Conservation (phyloP, 345 rosid species). For the Gossypium stocksii region DNA sequence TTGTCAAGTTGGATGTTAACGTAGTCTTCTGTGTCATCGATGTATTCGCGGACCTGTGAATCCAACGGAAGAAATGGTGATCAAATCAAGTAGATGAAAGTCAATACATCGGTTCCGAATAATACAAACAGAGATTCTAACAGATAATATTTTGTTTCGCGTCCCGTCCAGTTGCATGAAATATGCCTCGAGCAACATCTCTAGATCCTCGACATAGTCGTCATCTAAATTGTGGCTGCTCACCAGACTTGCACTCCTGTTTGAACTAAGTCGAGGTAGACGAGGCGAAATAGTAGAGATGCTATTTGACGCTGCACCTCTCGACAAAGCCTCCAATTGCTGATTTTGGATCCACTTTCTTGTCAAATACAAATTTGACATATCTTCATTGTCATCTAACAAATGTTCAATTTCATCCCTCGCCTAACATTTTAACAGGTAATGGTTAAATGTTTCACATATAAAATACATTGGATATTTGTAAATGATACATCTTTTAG, state of each 20-base stretch:
- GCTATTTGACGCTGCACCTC: slow-evolving; percentile 41
- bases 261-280: slow-evolving; percentile 46
- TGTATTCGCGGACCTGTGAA: slow-evolving; percentile 81
- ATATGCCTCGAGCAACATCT: slow-evolving; percentile 91
- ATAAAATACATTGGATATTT: background rate
- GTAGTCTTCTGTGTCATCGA: slow-evolving; percentile 92
- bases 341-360: slow-evolving; percentile 80
- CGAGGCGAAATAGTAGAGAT: slow-evolving; percentile 27
- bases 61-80: background rate
- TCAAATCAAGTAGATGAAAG: slow-evolving; percentile 2
- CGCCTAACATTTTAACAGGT: slow-evolving; percentile 39
- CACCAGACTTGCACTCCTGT: slow-evolving; percentile 57
- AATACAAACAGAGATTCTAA: slow-evolving; percentile 29
- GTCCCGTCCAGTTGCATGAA: slow-evolving; percentile 95
- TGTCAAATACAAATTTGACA: slow-evolving; percentile 75
- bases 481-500: background rate
- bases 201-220: slow-evolving; percentile 79
- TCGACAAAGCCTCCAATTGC: slow-evolving; percentile 58
- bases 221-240: slow-evolving; percentile 47
- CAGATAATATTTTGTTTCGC: slow-evolving; percentile 85
- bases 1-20: slow-evolving; percentile 88
- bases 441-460: background rate
- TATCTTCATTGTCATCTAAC: slow-evolving; percentile 85
- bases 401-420: slow-evolving; percentile 90
- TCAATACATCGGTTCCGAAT: background rate